Percentiles rank a stretch among this genome's conserved stretches.
These are phyloP conservation scores for Mimosa pudica DNA, from an alignment of 306 rosid species.

Conservation along the genomic window DNA sequence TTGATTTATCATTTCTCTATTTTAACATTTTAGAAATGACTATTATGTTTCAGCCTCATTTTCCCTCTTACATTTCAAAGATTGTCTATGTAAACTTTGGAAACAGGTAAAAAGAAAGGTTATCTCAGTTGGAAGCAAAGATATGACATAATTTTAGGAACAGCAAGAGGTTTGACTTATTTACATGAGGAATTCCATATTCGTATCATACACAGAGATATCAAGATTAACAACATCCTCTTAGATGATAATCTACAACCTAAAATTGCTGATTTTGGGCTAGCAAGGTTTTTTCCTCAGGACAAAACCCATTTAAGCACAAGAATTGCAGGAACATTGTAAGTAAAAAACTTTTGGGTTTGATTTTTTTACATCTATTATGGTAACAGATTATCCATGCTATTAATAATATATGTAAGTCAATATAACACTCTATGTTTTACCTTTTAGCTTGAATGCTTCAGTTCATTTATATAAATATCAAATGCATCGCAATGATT, in stretches of 20 bases:
- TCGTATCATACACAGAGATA: too few relatives aligned
- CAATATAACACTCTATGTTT: not conserved
- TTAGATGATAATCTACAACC: conserved; percentile 44
- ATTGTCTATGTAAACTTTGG: not conserved
- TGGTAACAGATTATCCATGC: not conserved
- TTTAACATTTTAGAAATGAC: not conserved
- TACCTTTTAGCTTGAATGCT: not conserved
- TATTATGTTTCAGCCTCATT: not conserved
- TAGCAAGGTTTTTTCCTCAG: conserved; percentile 48
- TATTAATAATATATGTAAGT: not conserved
- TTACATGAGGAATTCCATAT: too few relatives aligned
- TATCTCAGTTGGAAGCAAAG: conserved; percentile 47
- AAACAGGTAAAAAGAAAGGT: conserved; percentile 41
- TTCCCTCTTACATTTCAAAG: not conserved
- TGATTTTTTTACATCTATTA: not conserved
- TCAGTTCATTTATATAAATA: not conserved
- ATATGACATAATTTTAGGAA: conserved; percentile 41
- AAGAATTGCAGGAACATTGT: conserved; percentile 53
- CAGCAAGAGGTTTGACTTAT: conserved; percentile 42
- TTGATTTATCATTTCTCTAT: not conserved
- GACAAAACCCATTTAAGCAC: conserved; percentile 48
- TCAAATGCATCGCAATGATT: not conserved
- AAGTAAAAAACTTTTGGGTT: not conserved
- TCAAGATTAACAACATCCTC: conserved; percentile 42
- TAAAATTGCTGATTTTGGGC: conserved; percentile 50